Base-by-base conservation (phyloP, 1,139 yeast genomes). In the Hemisphaericaspora subhashii region DNA sequence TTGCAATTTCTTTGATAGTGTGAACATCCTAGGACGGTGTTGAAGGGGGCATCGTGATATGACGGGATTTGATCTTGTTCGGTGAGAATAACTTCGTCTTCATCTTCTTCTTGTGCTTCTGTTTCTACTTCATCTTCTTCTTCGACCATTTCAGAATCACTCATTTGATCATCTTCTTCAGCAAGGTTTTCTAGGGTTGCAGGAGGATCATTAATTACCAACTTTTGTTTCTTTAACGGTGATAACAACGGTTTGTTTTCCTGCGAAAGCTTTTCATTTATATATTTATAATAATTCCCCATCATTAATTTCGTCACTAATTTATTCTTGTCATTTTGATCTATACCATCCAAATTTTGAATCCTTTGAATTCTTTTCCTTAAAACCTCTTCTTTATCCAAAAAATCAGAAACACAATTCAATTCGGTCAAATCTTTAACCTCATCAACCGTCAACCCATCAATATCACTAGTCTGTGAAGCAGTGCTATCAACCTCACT, bases 1-100 rank as follows among this genome's bases (percentile, higher is more conserved):
- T 89, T 88, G 62, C 96, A 88, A 46, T 83, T 84, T 21, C 95
- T 69, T 54, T 81, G 86, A 61, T 90, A 90, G 61, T 90, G 98
- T 17, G 65, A 65, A 58, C 98, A 90, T 2, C 97, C 97, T 23
- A 83, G 58, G 3, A 77, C 66, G 2, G 67, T 64, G 15, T 51
- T 46, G 25, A 37, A 35, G 3, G 46, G 43, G 5, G 48, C 32
- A 44, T 75, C 73, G 50, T 70, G 68, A 53, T 70, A 86, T 0
- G 83, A 66, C 2, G 84, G 76, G 21, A 51, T 47, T 31, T 62
- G 66, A 51, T 85, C 90, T 12, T 59, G 54, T 11, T 67, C 75
- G 0, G 78, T 68, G 1, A 81, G 60, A 1, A 68, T 57, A 5
- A 71, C 73, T 40, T 66, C 72, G 25, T 67, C 73, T 22, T 46